Percentiles rank a stretch among this genome's conserved stretches.
These are phyloP conservation scores for Gyromitra esculenta DNA, from an alignment of 2,329 filamentous ascomycete species.

Conservation along the genomic window DNA sequence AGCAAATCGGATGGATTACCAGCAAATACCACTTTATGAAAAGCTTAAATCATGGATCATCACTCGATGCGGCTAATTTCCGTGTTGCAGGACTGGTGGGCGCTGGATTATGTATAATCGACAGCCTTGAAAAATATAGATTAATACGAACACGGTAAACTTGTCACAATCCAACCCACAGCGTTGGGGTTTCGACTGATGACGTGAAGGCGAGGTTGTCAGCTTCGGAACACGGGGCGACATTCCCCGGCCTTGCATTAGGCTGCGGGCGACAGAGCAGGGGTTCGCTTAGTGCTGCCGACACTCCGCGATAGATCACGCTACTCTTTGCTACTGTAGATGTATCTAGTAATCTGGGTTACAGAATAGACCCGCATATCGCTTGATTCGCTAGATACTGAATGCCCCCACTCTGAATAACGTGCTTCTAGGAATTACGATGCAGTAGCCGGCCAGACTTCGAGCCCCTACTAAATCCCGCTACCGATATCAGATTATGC, in stretches of 20 bases:
- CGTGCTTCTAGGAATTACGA: not conserved
- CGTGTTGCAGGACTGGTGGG: not conserved
- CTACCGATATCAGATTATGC: not conserved
- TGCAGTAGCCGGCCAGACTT: not conserved
- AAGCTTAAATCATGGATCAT: not conserved
- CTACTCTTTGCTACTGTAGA: not conserved
- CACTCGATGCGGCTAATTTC: not conserved
- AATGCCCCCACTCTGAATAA: not conserved
- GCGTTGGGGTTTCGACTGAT: too few species aligned
- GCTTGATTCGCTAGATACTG: not conserved
- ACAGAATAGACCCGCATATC: not conserved
- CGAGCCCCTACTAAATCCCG: not conserved
- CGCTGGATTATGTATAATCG: too few species aligned
- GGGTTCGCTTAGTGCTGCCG: not conserved
- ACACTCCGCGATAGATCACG: slow-evolving; percentile 15
- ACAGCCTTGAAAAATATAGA: not conserved
- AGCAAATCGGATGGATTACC: too few species aligned
- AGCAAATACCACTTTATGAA: too few species aligned
- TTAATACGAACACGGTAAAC: not conserved
- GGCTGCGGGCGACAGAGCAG: not conserved
- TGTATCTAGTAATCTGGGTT: not conserved
- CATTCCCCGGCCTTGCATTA: slow-evolving; percentile 3
- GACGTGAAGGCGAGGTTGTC: too few species aligned
- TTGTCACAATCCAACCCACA: too few species aligned
- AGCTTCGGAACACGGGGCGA: slow-evolving; percentile 8